Evolutionary conservation across 2,329 filamentous ascomycete genomes (phyloP), one percentile per base, ranked within the genome.

Genomic region (Colletotrichum eremochloae): DNA sequence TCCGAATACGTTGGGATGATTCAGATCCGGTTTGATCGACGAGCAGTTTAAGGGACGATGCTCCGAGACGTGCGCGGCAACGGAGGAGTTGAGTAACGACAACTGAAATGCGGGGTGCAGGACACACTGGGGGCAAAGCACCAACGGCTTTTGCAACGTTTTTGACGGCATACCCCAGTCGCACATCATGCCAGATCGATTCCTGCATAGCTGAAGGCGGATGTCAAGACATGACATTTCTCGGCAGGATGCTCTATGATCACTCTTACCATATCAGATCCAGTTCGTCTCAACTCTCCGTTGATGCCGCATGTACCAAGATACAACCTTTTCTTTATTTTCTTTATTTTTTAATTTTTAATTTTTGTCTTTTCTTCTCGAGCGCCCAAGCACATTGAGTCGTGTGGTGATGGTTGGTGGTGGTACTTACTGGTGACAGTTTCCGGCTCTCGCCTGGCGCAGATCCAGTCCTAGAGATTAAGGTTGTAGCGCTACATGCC

Each of bases 21-120:
- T 72, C 69, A 72, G 69, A 72, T 65, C 55, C 24, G 40, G 69
- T 72, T 72, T 72, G 69, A 72, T 69, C 69, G 66, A 40, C 69
- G 36, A 63, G 42, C 44, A 55, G 40, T 60, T 55, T 33, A 69
- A 56, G 60, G 69, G 66, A 69, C 40, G 38, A 56, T 55, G 52
- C 44, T 29, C n/a, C 29, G 55, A 61, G 53, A 71, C 68, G 56
- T 44, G 65, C 40, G 46, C 48, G 46, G 63, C 55, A 46, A 65
- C 48, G 42, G 14, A 46, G 52, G 31, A 36, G 52, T 18, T 48
- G n/a, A 40, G 65, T 55, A 44, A 67, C 63, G 40, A 63, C 40
- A 64, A 50, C 53, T 50, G 50, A 42, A 69, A 64, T 72, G 69
- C 69, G 69, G 69, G 69, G 69, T 64, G 33, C 63, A 61, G 60